Evolutionary conservation across 352 stramenopile species (phyloP).

Genomic region (Pythium insidiosum): DNA sequence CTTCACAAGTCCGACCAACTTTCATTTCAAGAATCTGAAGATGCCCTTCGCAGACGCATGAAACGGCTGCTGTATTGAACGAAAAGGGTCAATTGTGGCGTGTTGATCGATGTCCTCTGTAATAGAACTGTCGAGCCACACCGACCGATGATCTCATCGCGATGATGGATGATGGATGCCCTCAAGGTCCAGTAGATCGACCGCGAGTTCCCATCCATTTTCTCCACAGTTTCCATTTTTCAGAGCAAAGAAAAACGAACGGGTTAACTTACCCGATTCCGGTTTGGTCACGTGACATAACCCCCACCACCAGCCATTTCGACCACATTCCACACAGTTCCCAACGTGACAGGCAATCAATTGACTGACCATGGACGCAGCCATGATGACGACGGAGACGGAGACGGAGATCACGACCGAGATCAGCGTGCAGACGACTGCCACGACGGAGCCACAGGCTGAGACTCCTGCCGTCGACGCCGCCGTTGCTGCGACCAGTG

Average conservation of each 20-base stretch:
- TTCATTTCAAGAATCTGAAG: conserved; percentile 51
- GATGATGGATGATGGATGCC: neutral
- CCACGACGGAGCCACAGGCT: too few relatives aligned
- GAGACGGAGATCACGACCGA: neutral
- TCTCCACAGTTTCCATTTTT: too few relatives aligned
- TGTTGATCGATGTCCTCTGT: too few relatives aligned
- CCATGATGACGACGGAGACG: neutral
- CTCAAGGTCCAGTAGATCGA: neutral
- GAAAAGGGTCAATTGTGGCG: neutral
- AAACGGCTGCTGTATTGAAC: neutral
- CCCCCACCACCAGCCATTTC: too few relatives aligned
- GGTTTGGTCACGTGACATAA: too few relatives aligned
- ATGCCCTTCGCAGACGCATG: conserved; percentile 7
- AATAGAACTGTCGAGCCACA: too few relatives aligned
- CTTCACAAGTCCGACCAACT: conserved; percentile 62
- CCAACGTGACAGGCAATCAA: neutral
- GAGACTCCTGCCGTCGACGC: neutral
- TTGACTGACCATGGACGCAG: conserved; percentile 1
- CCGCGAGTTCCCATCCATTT: too few relatives aligned
- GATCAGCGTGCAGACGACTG: neutral
- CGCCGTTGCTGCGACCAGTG: neutral
- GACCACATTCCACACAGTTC: too few relatives aligned
- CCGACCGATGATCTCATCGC: too few relatives aligned
- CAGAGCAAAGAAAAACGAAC: too few relatives aligned
- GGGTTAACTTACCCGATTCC: too few relatives aligned